phyloP scores from a whole-genome alignment of 495 filamentous ascomycete species.

The Hypoxylon cercidicola region DNA sequence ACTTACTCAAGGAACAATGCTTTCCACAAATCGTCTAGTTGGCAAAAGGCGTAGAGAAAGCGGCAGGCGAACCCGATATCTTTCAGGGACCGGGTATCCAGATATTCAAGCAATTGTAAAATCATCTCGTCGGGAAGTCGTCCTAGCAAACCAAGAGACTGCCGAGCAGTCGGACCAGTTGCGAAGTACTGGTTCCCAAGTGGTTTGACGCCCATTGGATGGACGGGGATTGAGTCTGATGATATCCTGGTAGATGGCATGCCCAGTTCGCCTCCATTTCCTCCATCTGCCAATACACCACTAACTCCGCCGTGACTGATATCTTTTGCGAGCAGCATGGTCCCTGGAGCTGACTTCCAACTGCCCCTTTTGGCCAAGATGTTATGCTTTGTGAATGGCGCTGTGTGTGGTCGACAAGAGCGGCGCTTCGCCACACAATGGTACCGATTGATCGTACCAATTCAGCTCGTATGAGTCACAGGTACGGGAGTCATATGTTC shows the following conservation, averaged over 20 bases:
- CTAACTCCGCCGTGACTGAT: slow-evolving; percentile 31
- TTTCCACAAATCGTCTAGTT: slow-evolving; percentile 92
- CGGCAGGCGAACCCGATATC: slow-evolving; percentile 84
- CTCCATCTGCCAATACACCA: slow-evolving; percentile 15
- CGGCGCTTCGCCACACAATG: slow-evolving; percentile 20
- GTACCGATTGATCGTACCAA: slow-evolving; percentile 10
- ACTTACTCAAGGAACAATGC: slow-evolving; percentile 85
- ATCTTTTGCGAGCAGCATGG: slow-evolving; percentile 42
- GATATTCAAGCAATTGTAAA: slow-evolving; percentile 75
- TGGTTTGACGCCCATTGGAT: slow-evolving; percentile 89
- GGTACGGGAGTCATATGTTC: background rate
- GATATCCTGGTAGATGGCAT: slow-evolving; percentile 37
- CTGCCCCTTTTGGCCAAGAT: slow-evolving; percentile 28
- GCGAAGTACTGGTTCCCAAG: slow-evolving; percentile 82
- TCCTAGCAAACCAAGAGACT: slow-evolving; percentile 69
- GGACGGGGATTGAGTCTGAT: slow-evolving; percentile 68
- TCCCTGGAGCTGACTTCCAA: slow-evolving; percentile 3
- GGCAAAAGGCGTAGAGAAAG: slow-evolving; percentile 86
- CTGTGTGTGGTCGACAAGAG: slow-evolving; percentile 3
- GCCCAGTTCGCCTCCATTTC: slow-evolving; percentile 37
- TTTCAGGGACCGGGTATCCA: slow-evolving; percentile 72
- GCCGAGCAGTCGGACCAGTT: slow-evolving; percentile 71
- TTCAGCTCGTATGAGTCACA: slow-evolving; percentile 32
- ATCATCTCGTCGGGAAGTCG: slow-evolving; percentile 85
- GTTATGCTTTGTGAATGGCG: slow-evolving; percentile 5